A percentile compares a stretch with the other conserved stretches of the same genome.
phyloP scores from a whole-genome alignment of 1,284 basidiomycete species.

The Violaceomyces palustris region DNA sequence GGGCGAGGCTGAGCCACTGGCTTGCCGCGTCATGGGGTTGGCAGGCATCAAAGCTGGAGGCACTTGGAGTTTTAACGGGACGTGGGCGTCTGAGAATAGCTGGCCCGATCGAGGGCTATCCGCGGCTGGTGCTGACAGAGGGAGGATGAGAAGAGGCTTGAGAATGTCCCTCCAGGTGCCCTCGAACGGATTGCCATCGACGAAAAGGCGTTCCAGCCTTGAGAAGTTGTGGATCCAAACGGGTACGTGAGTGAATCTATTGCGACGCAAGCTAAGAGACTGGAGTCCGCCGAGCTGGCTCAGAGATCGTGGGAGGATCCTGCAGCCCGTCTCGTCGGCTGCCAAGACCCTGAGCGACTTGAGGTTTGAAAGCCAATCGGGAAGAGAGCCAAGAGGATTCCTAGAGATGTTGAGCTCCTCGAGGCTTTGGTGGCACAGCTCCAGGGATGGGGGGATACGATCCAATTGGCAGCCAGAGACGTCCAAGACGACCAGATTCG shows the following conservation, averaged over 20 bases:
- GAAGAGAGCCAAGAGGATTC: constrained; percentile 65
- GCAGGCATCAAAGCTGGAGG: background rate
- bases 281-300: constrained; percentile 64
- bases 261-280: constrained; percentile 79
- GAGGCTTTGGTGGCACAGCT: constrained; percentile 68
- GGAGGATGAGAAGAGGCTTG: constrained; percentile 9
- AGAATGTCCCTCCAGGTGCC: constrained; percentile 84
- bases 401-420: constrained; percentile 91
- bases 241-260: constrained; percentile 81
- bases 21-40: background rate
- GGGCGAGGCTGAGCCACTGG: constrained; percentile 1
- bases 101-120: background rate
- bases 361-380: constrained; percentile 67
- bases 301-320: constrained; percentile 61
- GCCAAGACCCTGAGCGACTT: constrained; percentile 76
- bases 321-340: constrained; percentile 78
- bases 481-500: constrained; percentile 43
- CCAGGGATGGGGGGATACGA: constrained; percentile 72
- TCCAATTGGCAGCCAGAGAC: constrained; percentile 68
- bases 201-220: constrained; percentile 74
- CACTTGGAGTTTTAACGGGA: background rate
- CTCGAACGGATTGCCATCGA: constrained; percentile 90
- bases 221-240: constrained; percentile 84
- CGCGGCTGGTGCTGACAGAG: background rate
- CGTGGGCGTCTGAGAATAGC: background rate